Conservation (phyloP, 176 grass and related monocot species). For the Triticum monococcum region DNA sequence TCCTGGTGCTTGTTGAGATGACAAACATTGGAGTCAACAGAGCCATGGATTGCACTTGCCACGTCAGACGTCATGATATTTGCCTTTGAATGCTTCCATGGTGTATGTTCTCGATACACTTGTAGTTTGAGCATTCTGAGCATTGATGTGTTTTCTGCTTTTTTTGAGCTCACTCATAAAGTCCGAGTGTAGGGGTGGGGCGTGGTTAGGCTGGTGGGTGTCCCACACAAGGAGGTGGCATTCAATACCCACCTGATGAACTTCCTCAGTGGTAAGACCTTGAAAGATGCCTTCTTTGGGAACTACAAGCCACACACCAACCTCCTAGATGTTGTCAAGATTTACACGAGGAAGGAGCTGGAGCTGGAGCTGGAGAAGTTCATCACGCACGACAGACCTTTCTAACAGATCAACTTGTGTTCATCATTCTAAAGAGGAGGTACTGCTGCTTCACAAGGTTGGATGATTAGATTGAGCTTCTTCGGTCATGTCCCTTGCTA, state of each 20-base stretch:
- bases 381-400: slow-evolving; percentile 68
- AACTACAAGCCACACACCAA: slow-evolving; percentile 34
- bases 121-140: not conserved
- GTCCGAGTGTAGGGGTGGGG: not conserved
- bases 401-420: slow-evolving; percentile 82
- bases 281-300: slow-evolving; percentile 81
- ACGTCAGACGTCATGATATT: too few relatives aligned
- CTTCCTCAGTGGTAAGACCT: slow-evolving; percentile 66
- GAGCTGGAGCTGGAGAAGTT: slow-evolving; percentile 68
- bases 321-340: not conserved
- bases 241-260: slow-evolving; percentile 83
- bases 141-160: not conserved
- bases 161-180: too few relatives aligned
- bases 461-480: slow-evolving; percentile 26
- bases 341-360: slow-evolving; percentile 33
- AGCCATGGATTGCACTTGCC: too few relatives aligned
- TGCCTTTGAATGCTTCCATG: too few relatives aligned
- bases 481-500: not conserved
- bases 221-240: slow-evolving; percentile 62
- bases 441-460: slow-evolving; percentile 67
- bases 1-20: slow-evolving; percentile 54
- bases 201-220: slow-evolving; percentile 47
- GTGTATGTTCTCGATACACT: too few relatives aligned
- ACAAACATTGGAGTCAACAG: slow-evolving; percentile 49
- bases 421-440: slow-evolving; percentile 60